These are phyloP conservation scores for Guillardia theta DNA, from an alignment of 78 protist genomes.

Conservation along the genomic window DNA sequence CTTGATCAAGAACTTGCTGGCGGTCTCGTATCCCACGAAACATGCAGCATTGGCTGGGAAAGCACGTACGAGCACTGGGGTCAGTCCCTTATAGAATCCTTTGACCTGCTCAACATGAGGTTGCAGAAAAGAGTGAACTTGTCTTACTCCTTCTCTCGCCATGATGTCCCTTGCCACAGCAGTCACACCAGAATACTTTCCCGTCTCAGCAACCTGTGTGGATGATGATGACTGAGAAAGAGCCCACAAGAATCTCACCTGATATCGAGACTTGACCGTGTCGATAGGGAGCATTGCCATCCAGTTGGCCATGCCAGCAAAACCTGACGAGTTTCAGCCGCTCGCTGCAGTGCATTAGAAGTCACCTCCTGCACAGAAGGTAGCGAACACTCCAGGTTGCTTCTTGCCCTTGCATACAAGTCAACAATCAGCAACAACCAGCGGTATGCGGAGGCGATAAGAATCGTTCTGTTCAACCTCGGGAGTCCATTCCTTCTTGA, in stretches of 20 bases:
- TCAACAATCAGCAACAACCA: background rate
- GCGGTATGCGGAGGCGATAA: too few species aligned
- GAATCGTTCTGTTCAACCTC: background rate
- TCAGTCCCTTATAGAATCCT: background rate
- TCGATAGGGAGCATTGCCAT: conserved; percentile 50
- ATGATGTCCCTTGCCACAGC: background rate
- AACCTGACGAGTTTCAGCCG: background rate
- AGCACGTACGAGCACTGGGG: background rate
- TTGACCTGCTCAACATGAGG: too few species aligned
- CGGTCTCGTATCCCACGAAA: conserved; percentile 55
- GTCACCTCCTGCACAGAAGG: background rate
- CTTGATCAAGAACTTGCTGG: background rate
- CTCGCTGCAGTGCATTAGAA: background rate
- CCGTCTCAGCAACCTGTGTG: background rate
- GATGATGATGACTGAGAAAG: background rate
- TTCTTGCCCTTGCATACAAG: background rate
- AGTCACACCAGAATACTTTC: background rate
- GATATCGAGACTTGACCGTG: conserved; percentile 48
- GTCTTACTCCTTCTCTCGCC: background rate
- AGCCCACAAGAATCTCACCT: background rate
- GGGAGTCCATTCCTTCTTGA: conserved; percentile 11
- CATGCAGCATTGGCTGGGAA: conserved; percentile 72
- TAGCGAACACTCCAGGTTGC: background rate
- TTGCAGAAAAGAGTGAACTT: too few species aligned
- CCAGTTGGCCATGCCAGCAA: conserved; percentile 70